A percentile compares a stretch with the other conserved stretches of the same genome.
Conservation (phyloP, 345 rosid species). For the Populus simonii region DNA sequence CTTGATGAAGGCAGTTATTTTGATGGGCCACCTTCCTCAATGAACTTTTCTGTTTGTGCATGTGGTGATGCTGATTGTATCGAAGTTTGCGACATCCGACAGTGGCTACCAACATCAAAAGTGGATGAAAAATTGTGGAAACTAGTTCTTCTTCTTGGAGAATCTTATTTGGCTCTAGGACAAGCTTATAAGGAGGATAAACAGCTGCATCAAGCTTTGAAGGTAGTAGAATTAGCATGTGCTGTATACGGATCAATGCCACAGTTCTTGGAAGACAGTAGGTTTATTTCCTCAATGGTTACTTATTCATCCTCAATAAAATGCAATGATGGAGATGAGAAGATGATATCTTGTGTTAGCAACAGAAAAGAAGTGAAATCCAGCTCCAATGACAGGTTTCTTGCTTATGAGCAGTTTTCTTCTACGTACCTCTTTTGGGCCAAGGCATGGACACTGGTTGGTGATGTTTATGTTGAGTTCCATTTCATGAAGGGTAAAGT, state of each 20-base stretch:
- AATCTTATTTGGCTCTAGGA: conserved; percentile 84
- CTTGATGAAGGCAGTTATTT: conserved; percentile 25
- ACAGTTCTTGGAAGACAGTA: conserved; percentile 56
- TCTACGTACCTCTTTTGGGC: conserved; percentile 79
- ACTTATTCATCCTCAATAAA: conserved; percentile 31
- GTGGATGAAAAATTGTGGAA: conserved; percentile 86
- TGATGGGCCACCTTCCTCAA: conserved; percentile 36
- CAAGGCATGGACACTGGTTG: conserved; percentile 86
- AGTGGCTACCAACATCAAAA: conserved; percentile 90
- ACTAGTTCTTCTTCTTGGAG: conserved; percentile 93
- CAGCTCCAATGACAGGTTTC: conserved; percentile 30
- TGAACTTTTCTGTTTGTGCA: conserved; percentile 62
- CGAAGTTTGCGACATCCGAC: conserved; percentile 90
- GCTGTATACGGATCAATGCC: conserved; percentile 95
- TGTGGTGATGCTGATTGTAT: conserved; percentile 98
- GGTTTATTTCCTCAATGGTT: conserved; percentile 70
- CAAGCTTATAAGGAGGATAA: conserved; percentile 80
- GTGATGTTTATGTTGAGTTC: conserved; percentile 78
- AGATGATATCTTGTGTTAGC: conserved; percentile 28
- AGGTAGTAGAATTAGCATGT: conserved; percentile 80
- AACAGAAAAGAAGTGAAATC: conserved; percentile 37
- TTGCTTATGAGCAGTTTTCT: conserved; percentile 50
- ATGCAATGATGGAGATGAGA: conserved; percentile 20
- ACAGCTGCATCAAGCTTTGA: conserved; percentile 76
- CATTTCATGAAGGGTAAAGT: conserved; percentile 60